Evolutionary conservation across 208 protist genomes (phyloP).

Genomic region (Acanthamoeba lugdunensis): DNA sequence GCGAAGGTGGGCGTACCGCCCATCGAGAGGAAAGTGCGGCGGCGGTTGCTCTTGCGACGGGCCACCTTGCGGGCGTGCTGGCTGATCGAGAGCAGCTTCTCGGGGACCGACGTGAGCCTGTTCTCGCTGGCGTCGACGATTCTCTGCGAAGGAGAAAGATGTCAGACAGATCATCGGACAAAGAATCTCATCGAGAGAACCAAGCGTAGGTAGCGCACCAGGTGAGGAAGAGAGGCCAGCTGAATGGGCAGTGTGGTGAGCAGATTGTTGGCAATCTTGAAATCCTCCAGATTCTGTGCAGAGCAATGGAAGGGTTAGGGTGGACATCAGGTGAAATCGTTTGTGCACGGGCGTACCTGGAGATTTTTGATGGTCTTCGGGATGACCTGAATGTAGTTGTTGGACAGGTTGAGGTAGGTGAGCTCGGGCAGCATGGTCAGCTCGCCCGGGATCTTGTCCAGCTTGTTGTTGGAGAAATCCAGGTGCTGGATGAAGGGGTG

Average conservation of each 20-base stretch:
- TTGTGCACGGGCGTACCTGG: not conserved
- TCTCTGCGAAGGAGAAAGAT: not conserved
- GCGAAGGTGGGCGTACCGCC: not conserved
- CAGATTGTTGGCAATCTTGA: slow-evolving; percentile 61
- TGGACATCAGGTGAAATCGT: not conserved
- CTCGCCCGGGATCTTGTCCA: slow-evolving; percentile 40
- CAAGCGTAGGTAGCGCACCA: not conserved
- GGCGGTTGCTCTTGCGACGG: slow-evolving; percentile 20
- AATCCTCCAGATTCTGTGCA: slow-evolving; percentile 27
- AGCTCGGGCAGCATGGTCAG: slow-evolving; percentile 47
- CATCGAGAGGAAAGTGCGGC: slow-evolving; percentile 58
- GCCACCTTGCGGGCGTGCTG: slow-evolving; percentile 54
- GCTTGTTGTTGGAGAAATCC: slow-evolving; percentile 54
- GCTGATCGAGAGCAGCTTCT: slow-evolving; percentile 57
- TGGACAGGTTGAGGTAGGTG: slow-evolving; percentile 64
- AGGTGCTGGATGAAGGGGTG: slow-evolving; percentile 55
- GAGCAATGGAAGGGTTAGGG: not conserved
- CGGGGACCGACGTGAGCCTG: slow-evolving; percentile 44
- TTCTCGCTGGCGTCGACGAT: slow-evolving; percentile 49
- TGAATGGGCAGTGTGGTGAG: slow-evolving; percentile 27
- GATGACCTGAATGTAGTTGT: slow-evolving; percentile 66
- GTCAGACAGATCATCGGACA: too few species aligned
- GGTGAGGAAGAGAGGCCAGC: slow-evolving; percentile 42
- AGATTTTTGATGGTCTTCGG: slow-evolving; percentile 63
- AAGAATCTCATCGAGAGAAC: too few species aligned